phyloP scores from a whole-genome alignment of 2,329 filamentous ascomycete genomes.

The Paecilomyces niveus region DNA sequence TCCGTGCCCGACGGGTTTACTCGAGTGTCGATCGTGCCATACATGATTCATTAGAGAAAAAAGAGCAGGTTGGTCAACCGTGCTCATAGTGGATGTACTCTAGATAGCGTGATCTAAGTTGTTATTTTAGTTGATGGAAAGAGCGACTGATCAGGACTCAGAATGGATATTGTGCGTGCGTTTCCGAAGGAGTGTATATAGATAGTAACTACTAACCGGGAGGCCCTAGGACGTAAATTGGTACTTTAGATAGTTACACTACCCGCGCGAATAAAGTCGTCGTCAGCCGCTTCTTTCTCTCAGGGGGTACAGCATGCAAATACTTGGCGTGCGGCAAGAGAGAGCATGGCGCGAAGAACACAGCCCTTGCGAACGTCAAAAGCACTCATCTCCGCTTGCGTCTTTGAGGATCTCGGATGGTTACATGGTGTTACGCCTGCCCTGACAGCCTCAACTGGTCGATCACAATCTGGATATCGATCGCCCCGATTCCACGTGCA shows the following conservation, averaged over 20 bases:
- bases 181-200: too few relatives aligned
- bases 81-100: neutral
- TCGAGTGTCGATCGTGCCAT: neutral
- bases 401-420: neutral
- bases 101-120: neutral
- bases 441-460: neutral
- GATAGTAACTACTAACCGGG: too few relatives aligned
- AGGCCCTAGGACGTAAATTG: too few relatives aligned
- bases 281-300: too few relatives aligned
- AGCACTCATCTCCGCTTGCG: neutral
- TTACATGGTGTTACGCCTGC: neutral
- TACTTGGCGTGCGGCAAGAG: too few relatives aligned
- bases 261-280: too few relatives aligned
- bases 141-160: too few relatives aligned
- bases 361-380: neutral
- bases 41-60: neutral
- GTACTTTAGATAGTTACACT: too few relatives aligned
- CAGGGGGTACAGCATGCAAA: too few relatives aligned
- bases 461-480: neutral
- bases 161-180: too few relatives aligned
- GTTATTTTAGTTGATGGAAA: neutral
- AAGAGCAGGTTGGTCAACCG: neutral
- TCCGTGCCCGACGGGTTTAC: neutral
- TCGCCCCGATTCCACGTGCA: neutral
- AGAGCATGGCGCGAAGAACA: too few relatives aligned